phyloP scores from a whole-genome alignment of 2,329 filamentous ascomycete genomes.

The Trichophyton schoenleinii region DNA sequence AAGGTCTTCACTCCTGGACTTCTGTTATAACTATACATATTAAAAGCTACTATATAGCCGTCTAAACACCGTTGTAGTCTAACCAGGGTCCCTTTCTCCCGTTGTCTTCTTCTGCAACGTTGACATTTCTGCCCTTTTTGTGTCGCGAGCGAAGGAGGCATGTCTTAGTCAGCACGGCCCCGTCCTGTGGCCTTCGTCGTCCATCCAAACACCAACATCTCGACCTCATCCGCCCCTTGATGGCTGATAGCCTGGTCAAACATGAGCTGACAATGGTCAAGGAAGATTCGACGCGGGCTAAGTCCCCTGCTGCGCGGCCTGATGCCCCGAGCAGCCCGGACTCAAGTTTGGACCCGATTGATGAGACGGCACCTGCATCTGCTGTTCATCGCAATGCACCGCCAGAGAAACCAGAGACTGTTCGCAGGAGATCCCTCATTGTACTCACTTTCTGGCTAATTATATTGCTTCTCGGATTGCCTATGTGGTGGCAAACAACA shows the following conservation, averaged over 20 bases:
- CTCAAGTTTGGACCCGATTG: not conserved
- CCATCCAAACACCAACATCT: not conserved
- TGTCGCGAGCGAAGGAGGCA: not conserved
- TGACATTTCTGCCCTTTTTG: too few species aligned
- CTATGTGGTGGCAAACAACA: slow-evolving; percentile 93
- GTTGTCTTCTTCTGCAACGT: too few species aligned
- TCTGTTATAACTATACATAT: not conserved
- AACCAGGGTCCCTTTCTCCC: too few species aligned
- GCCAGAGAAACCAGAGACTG: slow-evolving; percentile 59
- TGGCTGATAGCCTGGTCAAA: not conserved
- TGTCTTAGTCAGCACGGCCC: not conserved
- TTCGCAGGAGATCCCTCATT: slow-evolving; percentile 58
- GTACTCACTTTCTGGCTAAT: slow-evolving; percentile 86
- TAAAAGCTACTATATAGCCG: not conserved
- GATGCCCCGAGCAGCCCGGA: not conserved
- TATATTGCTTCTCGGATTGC: slow-evolving; percentile 69
- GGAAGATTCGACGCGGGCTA: not conserved
- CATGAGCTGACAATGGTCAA: not conserved
- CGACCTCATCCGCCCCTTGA: not conserved
- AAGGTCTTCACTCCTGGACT: not conserved
- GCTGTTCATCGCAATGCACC: slow-evolving; percentile 42
- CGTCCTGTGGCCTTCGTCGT: not conserved
- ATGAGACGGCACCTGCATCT: not conserved
- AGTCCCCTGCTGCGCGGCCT: not conserved
- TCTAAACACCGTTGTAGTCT: not conserved